These are phyloP conservation scores for Ogataea saltuana DNA, from an alignment of 805 yeast species.

Conservation along the genomic window DNA sequence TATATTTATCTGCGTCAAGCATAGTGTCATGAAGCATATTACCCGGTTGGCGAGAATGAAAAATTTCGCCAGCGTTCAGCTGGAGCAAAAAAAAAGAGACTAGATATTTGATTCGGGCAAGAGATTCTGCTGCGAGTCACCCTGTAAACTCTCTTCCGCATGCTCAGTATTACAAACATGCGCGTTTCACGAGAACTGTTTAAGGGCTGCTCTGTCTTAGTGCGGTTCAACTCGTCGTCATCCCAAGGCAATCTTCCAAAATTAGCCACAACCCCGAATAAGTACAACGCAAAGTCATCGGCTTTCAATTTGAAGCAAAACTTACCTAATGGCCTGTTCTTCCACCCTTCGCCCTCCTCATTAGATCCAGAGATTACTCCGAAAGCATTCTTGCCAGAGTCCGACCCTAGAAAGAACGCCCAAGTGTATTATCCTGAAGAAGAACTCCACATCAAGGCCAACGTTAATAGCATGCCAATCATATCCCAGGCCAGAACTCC, in stretches of 20 bases:
- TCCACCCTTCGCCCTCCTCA: slow-evolving; percentile 40
- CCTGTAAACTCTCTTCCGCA: background rate
- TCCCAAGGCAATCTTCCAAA: slow-evolving; percentile 22
- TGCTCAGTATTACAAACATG: too few species aligned
- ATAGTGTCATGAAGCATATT: background rate
- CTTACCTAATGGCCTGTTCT: slow-evolving; percentile 37
- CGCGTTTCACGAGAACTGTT: background rate
- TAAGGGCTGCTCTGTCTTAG: slow-evolving; percentile 1
- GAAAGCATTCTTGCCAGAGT: slow-evolving; percentile 35
- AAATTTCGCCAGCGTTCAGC: slow-evolving; percentile 1
- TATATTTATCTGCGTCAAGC: background rate
- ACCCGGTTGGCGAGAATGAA: background rate
- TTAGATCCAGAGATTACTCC: slow-evolving; percentile 37
- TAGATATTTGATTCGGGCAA: background rate
- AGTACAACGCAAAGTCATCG: slow-evolving; percentile 38
- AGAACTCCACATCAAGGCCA: slow-evolving; percentile 16
- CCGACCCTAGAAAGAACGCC: slow-evolving; percentile 33
- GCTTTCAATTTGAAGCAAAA: slow-evolving; percentile 38
- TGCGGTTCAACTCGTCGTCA: slow-evolving; percentile 12
- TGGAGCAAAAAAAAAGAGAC: background rate
- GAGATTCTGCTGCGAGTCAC: background rate
- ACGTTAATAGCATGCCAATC: slow-evolving; percentile 34
- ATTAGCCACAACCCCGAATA: slow-evolving; percentile 38
- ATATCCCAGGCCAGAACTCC: slow-evolving; percentile 27
- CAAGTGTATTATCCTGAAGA: slow-evolving; percentile 32